Base-by-base conservation (phyloP, 2,329 filamentous ascomycete genomes). In the Akanthomyces muscarius region DNA sequence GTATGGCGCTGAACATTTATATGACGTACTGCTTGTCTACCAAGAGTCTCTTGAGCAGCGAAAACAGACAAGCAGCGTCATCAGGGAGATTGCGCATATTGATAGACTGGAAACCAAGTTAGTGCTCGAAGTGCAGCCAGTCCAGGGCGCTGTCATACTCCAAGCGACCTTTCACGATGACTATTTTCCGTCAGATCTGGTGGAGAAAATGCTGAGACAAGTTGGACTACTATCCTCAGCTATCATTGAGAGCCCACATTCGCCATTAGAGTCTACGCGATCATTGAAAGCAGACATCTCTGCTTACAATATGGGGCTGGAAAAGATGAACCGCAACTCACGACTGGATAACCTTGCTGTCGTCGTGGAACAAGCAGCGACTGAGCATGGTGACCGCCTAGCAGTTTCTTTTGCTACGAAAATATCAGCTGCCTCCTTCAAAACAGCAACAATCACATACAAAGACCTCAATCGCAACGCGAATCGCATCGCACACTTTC, bases 21-120 rank as follows among this genome's bases (percentile, higher is more conserved):
- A 94, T 68, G 90, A 96, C 67, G 82, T 88, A 0, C 77, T 97
- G 0, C 88, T 96, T 69, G 87, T 93, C 0, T 97, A 93, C 80
- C 93, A 97, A 69, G 89, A 96, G 70, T 89, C 88, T 0, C 77
- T 89, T 1, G 66, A 68, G 3, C 71, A 70, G 75, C 78, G 70
- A 76, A 68, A 68, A 69, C 66, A 30, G 57, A 58, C 48, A 21
- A 66, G 36, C 1, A 68, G 73, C 3, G 42, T 71, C 2, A 77
- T 94, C 0, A 73, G 70, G 11, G 79, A 92, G 61, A 71, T 84
- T 0, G 80, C 83, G 30, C 86, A 89, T 59, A 74, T 81, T 5
- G 93, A 97, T 71, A 84, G 85, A 25, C 78, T 95, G 7, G 92
- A 96, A 71, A 92, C 91, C 48, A 86, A 85, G 62, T 71, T 96